These are phyloP conservation scores for Rhizomucor pusillus DNA, from an alignment of 371 early-diverging fungal genomes.

Conservation along the genomic window DNA sequence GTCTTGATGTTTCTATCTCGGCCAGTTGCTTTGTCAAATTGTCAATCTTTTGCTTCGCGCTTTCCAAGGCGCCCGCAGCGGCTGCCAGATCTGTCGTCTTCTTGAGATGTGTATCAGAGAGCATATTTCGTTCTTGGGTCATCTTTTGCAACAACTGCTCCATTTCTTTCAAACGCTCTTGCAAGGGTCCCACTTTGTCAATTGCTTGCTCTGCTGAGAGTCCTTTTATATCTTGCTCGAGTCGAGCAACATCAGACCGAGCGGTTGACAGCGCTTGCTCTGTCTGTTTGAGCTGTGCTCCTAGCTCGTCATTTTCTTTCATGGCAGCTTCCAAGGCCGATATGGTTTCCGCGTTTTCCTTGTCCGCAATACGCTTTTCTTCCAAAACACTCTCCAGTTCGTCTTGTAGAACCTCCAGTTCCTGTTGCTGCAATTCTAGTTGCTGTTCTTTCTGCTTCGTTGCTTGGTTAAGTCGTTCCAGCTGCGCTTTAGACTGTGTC, in stretches of 20 bases:
- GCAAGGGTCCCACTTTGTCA: too few relatives aligned
- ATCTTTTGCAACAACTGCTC: neutral
- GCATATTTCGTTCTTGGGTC: neutral
- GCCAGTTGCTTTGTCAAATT: neutral
- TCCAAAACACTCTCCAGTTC: conserved; percentile 8
- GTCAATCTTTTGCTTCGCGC: neutral
- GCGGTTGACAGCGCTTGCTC: conserved; percentile 2
- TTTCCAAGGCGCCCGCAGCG: neutral
- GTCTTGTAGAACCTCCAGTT: conserved; percentile 6
- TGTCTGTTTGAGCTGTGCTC: neutral
- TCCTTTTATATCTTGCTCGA: neutral
- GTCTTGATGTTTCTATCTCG: too few relatives aligned
- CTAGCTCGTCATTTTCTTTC: conserved; percentile 16
- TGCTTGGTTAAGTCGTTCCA: neutral
- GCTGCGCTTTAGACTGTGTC: neutral
- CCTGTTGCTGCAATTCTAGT: conserved; percentile 5
- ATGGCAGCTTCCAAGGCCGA: conserved; percentile 10
- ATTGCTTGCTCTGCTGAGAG: conserved; percentile 2
- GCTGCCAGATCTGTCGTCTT: neutral
- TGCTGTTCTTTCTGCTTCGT: neutral
- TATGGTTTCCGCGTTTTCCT: conserved; percentile 8
- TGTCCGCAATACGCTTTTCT: conserved; percentile 10
- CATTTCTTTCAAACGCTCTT: neutral
- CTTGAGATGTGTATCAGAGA: neutral
- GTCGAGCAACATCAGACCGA: neutral